Conservation (phyloP, 208 protist species). For the Leishmania lainsoni region DNA sequence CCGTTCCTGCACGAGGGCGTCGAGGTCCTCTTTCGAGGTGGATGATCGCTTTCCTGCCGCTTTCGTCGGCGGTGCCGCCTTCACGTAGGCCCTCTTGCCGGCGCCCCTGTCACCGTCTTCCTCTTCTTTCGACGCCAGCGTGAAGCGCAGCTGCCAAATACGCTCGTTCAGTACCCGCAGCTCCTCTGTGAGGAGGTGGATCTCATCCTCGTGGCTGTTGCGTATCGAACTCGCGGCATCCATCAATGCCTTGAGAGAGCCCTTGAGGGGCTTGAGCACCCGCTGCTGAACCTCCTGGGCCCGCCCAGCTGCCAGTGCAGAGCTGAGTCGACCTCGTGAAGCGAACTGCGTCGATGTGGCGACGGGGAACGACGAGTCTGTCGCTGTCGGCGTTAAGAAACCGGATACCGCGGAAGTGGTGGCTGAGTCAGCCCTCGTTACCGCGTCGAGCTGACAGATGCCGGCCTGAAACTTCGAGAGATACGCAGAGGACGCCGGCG, state of each 20-base stretch:
- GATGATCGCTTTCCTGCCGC: conserved; percentile 5
- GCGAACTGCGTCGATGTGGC: conserved; percentile 7
- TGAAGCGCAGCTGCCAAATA: conserved; percentile 79
- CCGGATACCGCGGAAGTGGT: not conserved
- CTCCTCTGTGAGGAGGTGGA: conserved; percentile 74
- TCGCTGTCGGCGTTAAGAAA: not conserved
- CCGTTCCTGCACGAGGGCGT: conserved; percentile 46
- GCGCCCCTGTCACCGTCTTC: not conserved
- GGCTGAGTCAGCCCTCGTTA: not conserved
- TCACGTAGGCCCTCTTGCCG: not conserved
- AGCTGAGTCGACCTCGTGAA: conserved; percentile 22
- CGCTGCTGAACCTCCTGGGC: conserved; percentile 13
- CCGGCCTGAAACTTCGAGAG: conserved; percentile 24
- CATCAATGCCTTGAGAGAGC: conserved; percentile 57
- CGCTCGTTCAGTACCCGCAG: conserved; percentile 76
- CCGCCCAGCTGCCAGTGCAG: conserved; percentile 22
- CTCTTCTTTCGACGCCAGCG: conserved; percentile 10
- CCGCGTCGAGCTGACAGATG: conserved; percentile 16
- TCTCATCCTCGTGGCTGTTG: conserved; percentile 66
- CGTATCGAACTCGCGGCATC: conserved; percentile 60
- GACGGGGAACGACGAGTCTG: not conserved
- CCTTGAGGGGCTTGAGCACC: conserved; percentile 23
- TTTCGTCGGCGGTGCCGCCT: not conserved
- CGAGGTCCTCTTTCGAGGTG: conserved; percentile 30
- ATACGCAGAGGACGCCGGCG: conserved; percentile 12